Evolutionary conservation across 805 yeast genomes (phyloP), one percentile per base, ranked within the genome.

Genomic region (Myxozyma lipomycoides): DNA sequence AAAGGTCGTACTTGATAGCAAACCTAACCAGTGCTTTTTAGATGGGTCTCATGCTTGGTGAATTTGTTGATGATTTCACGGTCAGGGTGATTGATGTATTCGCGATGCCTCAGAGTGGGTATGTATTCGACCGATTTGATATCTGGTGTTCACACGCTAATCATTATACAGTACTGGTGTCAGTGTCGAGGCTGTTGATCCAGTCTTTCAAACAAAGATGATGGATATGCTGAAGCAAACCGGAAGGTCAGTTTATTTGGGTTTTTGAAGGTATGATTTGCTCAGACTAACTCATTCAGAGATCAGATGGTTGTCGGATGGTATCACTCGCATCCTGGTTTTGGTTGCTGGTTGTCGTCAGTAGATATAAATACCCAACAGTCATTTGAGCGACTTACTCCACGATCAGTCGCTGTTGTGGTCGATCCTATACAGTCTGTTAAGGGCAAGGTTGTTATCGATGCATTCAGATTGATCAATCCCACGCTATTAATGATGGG

Each of bases 291-390:
- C 23, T 18, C 7, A 36, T 19, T 37, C 59, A 79, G 99, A 69
- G 97, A 90, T 70, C 95, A 93, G 68, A 89, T 87, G 87, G 98
- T 93, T 47, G 99, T 93, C 44, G 99, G 99, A 30, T 93, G 99
- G 99, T 93, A 93, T 73, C 99, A 93, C 68, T 90, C 98, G 12
- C 98, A 93, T 71, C 98, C 98, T 3, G 98, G 98, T 17, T 93
- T 91, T 68, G 98, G 98, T n/a, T 93, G 99, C 74, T 93, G 99
- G 99, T 77, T 93, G 61, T 90, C 98, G 10, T 82, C 90, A 25
- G 98, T 93, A 25, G 99, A 93, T 78, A 95, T 93, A 54, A 88
- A 89, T 69, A 93, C 99, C 2, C 99, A 93, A 67, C 96, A 91
- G 68, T 87, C 96, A 32, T 93, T 93, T 66, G 99, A 93, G 68